Evolutionary conservation across 2,329 filamentous ascomycete species (phyloP).

Genomic region (Intubia oerlemansii): DNA sequence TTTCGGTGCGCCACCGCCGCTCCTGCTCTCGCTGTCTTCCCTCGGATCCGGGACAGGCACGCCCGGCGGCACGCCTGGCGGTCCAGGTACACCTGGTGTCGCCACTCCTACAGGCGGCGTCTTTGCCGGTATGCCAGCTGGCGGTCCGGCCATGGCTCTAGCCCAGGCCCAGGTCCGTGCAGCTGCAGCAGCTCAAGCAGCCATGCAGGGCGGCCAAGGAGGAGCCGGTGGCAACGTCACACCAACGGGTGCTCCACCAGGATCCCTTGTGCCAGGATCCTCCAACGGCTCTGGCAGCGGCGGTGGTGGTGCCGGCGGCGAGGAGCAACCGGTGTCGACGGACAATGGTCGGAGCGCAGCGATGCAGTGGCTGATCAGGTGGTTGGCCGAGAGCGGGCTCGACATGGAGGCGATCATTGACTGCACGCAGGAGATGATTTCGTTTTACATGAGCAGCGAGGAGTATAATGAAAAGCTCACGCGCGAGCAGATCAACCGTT

Average conservation of each 20-base stretch:
- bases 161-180: neutral
- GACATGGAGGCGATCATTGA: slow-evolving; percentile 74
- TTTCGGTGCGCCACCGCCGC: neutral
- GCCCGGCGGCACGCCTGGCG: neutral
- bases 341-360: slow-evolving; percentile 18
- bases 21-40: neutral
- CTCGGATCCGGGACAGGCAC: no score
- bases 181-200: neutral
- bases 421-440: slow-evolving; percentile 78
- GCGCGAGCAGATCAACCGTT: slow-evolving; percentile 34
- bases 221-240: no score
- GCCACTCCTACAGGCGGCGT: neutral
- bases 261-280: no score
- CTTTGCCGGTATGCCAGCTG: no score
- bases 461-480: slow-evolving; percentile 39
- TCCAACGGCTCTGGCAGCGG: no score
- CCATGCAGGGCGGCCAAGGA: no score
- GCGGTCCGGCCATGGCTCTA: neutral
- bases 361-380: slow-evolving; percentile 45
- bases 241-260: no score
- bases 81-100: neutral
- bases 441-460: slow-evolving; percentile 55
- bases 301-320: no score
- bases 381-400: slow-evolving; percentile 70
- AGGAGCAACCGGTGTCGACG: neutral